phyloP scores from a whole-genome alignment of 768 basidiomycete genomes.

The Russula foetens region DNA sequence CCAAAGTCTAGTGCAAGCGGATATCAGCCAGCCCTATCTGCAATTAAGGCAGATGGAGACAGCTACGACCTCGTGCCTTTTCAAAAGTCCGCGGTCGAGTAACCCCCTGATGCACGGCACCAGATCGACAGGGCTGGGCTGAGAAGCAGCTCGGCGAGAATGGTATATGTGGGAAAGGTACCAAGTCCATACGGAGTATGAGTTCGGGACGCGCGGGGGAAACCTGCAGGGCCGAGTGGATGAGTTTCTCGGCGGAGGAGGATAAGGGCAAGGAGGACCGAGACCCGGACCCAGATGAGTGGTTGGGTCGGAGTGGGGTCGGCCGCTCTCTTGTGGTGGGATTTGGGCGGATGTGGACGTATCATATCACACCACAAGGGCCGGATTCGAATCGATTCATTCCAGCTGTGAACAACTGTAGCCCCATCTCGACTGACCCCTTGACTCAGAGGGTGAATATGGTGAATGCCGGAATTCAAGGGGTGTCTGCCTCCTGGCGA shows the following conservation, averaged over 20 bases:
- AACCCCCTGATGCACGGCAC: background rate
- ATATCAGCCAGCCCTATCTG: background rate
- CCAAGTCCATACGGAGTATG: background rate
- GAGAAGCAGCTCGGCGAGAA: background rate
- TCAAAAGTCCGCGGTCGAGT: background rate
- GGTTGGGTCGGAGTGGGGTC: background rate
- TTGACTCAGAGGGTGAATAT: background rate
- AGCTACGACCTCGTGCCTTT: background rate
- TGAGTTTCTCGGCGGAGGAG: background rate
- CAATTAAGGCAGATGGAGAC: background rate
- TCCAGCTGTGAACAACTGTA: too few relatives aligned
- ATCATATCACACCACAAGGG: too few relatives aligned
- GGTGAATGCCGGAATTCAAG: background rate
- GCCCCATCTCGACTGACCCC: background rate
- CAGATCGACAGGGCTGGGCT: background rate
- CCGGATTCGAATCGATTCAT: too few relatives aligned
- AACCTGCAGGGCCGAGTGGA: background rate
- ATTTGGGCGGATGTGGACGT: too few relatives aligned
- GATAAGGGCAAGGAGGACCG: background rate
- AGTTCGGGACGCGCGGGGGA: background rate
- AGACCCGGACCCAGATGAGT: background rate
- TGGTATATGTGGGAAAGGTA: background rate
- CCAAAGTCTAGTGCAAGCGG: background rate
- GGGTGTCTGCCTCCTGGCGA: background rate
- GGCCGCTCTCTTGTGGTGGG: background rate